Base-by-base conservation (phyloP, 2,329 filamentous ascomycete genomes). In the Fusarium subtropicale region DNA sequence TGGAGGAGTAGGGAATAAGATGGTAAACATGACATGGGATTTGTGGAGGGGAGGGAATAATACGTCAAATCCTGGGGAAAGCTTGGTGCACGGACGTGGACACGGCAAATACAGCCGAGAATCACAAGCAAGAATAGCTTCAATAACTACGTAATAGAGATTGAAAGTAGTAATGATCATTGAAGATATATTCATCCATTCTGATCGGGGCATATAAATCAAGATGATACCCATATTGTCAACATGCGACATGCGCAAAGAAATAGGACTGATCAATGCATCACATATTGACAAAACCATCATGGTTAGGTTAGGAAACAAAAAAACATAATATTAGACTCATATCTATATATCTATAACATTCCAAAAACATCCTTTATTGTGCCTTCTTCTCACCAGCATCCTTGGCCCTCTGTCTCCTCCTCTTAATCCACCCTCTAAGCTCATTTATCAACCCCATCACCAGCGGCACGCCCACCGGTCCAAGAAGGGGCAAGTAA, bases 401-500 rank as follows among this genome's bases (percentile, higher is more conserved):
- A 42, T 76, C 80, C 66, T 81, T 79, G 0, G 79, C 79, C 71
- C 72, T 81, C 69, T 84, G 82, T 71, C 77, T 82, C 69, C 81
- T 82, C 70, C 82, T 81, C 72, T 81, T 82, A 64, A 82, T 77
- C 83, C 87, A 87, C 46, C 85, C 87, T 80, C 89, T 93, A 20
- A 96, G 48, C 82, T 98, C 94, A 74, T 94, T 97, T 45, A 97
- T 71, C 30, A 93, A 82, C 6, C 92, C 91, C 87, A 97, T 92
- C 9, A 97, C 78, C 51, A 99, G 81, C 38, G 96, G 96, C 15
- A 98, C 95, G 7, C 92, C 94, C 41, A 98, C 90, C 0, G 96
- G 96, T 1, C 96, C 96, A 41, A 99, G 81, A 13, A 99, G 82
- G 2, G 96, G 96, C 73, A 99, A 81, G 78, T 99, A 99, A 1